phyloP scores from a whole-genome alignment of 768 basidiomycete species.

The Termitomyces eurrhizus region DNA sequence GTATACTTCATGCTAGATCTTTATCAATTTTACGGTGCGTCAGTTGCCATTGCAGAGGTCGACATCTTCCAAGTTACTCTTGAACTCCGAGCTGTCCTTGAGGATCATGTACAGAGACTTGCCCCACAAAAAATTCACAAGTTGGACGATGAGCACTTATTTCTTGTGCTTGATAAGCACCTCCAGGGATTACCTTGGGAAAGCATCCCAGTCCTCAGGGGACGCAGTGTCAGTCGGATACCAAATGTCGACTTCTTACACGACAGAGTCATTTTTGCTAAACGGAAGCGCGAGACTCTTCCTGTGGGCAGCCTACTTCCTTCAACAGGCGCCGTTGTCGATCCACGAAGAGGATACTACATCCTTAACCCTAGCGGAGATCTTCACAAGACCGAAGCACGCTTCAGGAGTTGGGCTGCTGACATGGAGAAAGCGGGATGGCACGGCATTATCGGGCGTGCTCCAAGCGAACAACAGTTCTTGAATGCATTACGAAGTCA shows the following conservation, averaged over 20 bases:
- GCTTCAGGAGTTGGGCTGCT: slow-evolving; percentile 76
- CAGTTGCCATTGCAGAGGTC: slow-evolving; percentile 85
- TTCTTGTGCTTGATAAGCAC: background rate
- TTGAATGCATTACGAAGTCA: slow-evolving; percentile 62
- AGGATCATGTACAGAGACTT: slow-evolving; percentile 56
- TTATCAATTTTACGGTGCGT: slow-evolving; percentile 90
- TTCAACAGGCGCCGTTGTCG: slow-evolving; percentile 48
- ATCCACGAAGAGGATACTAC: slow-evolving; percentile 72
- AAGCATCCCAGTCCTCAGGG: slow-evolving; percentile 81
- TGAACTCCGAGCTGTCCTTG: slow-evolving; percentile 74
- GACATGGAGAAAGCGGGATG: slow-evolving; percentile 75
- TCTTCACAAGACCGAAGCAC: slow-evolving; percentile 74
- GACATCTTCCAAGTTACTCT: slow-evolving; percentile 89
- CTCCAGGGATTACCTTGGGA: slow-evolving; percentile 90
- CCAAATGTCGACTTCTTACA: slow-evolving; percentile 86
- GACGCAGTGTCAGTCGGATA: slow-evolving; percentile 86
- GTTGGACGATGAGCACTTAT: slow-evolving; percentile 52
- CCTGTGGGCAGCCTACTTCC: slow-evolving; percentile 17
- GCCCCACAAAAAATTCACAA: slow-evolving; percentile 21
- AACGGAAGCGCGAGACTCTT: slow-evolving; percentile 30
- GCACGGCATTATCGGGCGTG: slow-evolving; percentile 73
- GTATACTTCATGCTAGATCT: slow-evolving; percentile 92
- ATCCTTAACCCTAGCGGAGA: slow-evolving; percentile 94
- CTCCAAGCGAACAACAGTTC: slow-evolving; percentile 84
- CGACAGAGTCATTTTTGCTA: slow-evolving; percentile 70